A percentile compares a stretch with the other conserved stretches of the same genome.
Conservation (phyloP, 2,329 filamentous ascomycete genomes). For the Macrophomina phaseolina region DNA sequence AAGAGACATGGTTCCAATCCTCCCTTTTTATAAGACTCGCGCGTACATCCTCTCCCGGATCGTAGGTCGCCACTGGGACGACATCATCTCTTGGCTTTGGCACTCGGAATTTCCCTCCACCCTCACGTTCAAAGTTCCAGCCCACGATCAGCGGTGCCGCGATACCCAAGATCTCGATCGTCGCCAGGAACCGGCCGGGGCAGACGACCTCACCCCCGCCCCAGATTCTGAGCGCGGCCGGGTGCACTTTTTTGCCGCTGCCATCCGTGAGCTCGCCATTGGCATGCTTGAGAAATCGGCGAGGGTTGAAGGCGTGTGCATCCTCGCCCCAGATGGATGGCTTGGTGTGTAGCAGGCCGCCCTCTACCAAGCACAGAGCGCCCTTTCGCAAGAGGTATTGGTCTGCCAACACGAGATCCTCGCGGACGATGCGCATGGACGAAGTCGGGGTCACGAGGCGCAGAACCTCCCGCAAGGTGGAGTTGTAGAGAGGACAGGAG, state of each 20-base stretch:
- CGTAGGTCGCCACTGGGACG: background rate
- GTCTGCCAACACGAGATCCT: constrained; percentile 55
- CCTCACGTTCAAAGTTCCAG: background rate
- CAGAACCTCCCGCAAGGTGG: constrained; percentile 54
- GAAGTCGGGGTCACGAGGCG: constrained; percentile 49
- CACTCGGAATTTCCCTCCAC: background rate
- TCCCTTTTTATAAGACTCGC: background rate
- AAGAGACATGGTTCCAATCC: constrained; percentile 10
- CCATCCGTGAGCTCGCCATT: constrained; percentile 32
- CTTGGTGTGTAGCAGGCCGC: constrained; percentile 51
- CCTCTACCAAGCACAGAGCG: constrained; percentile 52
- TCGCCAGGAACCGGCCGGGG: constrained; percentile 6
- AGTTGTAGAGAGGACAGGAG: constrained; percentile 51
- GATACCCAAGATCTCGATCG: background rate
- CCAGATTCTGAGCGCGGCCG: constrained; percentile 4
- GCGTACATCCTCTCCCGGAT: constrained; percentile 3
- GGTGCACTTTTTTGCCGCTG: background rate
- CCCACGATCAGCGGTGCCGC: background rate
- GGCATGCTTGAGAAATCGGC: constrained; percentile 11
- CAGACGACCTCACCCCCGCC: constrained; percentile 20
- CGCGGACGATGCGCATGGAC: constrained; percentile 49
- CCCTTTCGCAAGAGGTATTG: constrained; percentile 55
- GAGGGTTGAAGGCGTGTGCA: constrained; percentile 48
- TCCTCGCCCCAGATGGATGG: constrained; percentile 53
- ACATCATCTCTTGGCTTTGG: constrained; percentile 1